A percentile compares a stretch with the other conserved stretches of the same genome.
Conservation (phyloP, 495 filamentous ascomycete species). For the Trichoderma virens region DNA sequence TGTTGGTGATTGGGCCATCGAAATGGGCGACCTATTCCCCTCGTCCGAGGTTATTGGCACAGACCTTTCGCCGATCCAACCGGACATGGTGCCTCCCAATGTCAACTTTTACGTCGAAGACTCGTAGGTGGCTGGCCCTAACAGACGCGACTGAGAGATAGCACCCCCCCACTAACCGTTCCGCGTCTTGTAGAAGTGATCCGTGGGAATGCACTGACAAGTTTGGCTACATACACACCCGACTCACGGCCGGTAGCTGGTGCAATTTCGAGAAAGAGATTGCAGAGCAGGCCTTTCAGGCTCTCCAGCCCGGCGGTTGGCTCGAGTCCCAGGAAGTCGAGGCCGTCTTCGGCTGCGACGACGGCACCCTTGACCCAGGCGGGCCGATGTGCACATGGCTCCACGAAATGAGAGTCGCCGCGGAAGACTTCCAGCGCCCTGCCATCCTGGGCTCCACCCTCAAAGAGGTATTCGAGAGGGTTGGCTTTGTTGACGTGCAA, state of each 20-base stretch:
- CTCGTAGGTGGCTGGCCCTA: conserved; percentile 17
- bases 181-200: conserved; percentile 14
- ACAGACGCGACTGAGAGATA: background rate
- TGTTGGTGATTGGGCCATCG: conserved; percentile 65
- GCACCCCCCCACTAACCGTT: background rate
- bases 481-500: conserved; percentile 41
- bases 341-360: conserved; percentile 1
- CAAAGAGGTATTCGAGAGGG: conserved; percentile 26
- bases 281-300: conserved; percentile 19
- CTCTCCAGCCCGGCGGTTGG: conserved; percentile 21
- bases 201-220: conserved; percentile 36
- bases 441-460: background rate
- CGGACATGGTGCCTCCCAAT: conserved; percentile 41
- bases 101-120: conserved; percentile 47
- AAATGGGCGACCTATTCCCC: conserved; percentile 52
- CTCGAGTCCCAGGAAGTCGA: conserved; percentile 24
- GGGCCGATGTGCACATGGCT: background rate
- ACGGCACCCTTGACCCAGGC: background rate
- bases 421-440: background rate
- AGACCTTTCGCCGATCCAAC: conserved; percentile 46
- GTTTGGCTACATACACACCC: conserved; percentile 56
- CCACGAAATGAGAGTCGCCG: background rate
- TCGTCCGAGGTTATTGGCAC: conserved; percentile 44
- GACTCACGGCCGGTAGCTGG: conserved; percentile 45
- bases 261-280: conserved; percentile 41